phyloP scores from a whole-genome alignment of 176 grass and related monocot species.

The Oryza brachyantha region DNA sequence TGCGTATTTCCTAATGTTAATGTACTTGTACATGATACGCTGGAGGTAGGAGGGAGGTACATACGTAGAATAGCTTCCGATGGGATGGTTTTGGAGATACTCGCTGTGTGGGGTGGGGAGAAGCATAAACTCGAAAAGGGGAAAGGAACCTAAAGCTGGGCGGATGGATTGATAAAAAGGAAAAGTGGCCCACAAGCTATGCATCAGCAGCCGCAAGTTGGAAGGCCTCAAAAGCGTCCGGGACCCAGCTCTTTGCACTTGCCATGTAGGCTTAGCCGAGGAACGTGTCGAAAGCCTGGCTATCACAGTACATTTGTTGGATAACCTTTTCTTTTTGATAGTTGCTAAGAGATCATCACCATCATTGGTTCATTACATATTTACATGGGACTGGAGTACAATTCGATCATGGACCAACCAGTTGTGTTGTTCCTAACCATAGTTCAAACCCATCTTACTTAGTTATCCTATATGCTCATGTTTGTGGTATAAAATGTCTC shows the following conservation, averaged over 20 bases:
- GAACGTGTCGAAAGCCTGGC: slow-evolving; percentile 53
- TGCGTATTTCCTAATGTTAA: neutral
- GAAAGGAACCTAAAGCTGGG: slow-evolving; percentile 70
- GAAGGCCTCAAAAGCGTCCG: slow-evolving; percentile 30
- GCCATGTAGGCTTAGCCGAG: slow-evolving; percentile 32
- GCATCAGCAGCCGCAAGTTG: slow-evolving; percentile 57
- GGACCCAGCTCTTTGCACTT: slow-evolving; percentile 36
- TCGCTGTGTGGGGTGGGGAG: slow-evolving; percentile 42
- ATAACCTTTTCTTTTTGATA: slow-evolving; percentile 35
- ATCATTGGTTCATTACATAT: slow-evolving; percentile 32
- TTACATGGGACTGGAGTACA: neutral
- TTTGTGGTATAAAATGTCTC: neutral
- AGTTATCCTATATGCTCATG: slow-evolving; percentile 24
- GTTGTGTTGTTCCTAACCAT: neutral
- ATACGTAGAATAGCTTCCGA: slow-evolving; percentile 27
- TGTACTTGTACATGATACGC: slow-evolving; percentile 10
- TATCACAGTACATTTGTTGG: slow-evolving; percentile 11
- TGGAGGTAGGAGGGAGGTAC: neutral
- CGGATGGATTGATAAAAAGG: slow-evolving; percentile 79
- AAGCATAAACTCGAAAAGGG: slow-evolving; percentile 80
- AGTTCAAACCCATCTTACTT: neutral
- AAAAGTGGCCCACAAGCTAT: slow-evolving; percentile 67
- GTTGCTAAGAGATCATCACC: slow-evolving; percentile 30
- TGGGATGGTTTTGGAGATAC: slow-evolving; percentile 34
- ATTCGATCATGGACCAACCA: slow-evolving; percentile 3